Percentiles rank a stretch among this genome's conserved stretches.
These are phyloP conservation scores for Penicillium subrubescens DNA, from an alignment of 495 filamentous ascomycete genomes.

Conservation along the genomic window DNA sequence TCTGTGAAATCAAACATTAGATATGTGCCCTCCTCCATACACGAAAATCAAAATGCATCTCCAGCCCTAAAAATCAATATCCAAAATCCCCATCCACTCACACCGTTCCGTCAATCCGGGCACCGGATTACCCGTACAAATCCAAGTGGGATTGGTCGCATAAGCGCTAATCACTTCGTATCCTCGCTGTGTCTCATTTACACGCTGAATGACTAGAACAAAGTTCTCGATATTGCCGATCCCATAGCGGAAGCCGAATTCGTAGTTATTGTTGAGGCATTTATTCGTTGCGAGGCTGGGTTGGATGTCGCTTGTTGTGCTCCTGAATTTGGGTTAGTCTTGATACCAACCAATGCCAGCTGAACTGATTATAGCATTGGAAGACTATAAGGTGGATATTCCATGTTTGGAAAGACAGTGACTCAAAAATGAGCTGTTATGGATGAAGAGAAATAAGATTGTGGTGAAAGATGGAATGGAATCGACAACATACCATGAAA, in stretches of 20 bases:
- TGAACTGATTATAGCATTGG: too few species aligned
- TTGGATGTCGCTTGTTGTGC: conserved; percentile 10
- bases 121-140: conserved; percentile 6
- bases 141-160: conserved; percentile 7
- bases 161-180: conserved; percentile 9
- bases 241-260: conserved; percentile 22
- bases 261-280: conserved; percentile 8
- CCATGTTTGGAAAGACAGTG: too few species aligned
- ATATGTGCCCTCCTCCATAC: too few species aligned
- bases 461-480: too few species aligned
- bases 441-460: too few species aligned
- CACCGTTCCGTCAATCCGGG: conserved; percentile 4
- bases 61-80: background rate
- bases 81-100: conserved; percentile 4
- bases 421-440: too few species aligned
- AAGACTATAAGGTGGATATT: too few species aligned
- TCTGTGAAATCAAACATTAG: too few species aligned
- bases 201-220: conserved; percentile 5
- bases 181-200: background rate
- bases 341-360: too few species aligned
- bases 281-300: conserved; percentile 12
- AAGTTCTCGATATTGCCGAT: conserved; percentile 20
- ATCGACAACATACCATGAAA: background rate
- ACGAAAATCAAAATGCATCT: too few species aligned
- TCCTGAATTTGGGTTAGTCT: conserved; percentile 10